A percentile compares a stretch with the other conserved stretches of the same genome.
Conservation (phyloP, 106 monocot genomes). For the Gastrodia elata region DNA sequence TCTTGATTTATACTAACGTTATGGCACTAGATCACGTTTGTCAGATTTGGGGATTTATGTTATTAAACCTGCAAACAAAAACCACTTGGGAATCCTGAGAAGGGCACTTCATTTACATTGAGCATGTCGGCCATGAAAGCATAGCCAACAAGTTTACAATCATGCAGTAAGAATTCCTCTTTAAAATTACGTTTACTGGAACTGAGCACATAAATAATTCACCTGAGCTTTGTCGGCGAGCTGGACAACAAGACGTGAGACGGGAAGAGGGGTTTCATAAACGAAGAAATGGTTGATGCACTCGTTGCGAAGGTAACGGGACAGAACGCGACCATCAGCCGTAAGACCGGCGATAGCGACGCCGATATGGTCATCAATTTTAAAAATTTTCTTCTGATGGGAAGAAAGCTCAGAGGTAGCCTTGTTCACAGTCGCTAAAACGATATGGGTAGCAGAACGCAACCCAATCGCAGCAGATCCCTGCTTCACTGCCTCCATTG, state of each 20-base stretch:
- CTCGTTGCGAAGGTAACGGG: constrained; percentile 69
- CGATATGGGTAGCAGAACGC: constrained; percentile 63
- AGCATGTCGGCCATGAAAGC: not conserved
- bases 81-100: not conserved
- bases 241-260: constrained; percentile 61
- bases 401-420: constrained; percentile 82
- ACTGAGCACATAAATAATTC: not conserved
- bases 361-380: constrained; percentile 83
- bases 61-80: too few species aligned
- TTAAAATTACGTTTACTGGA: not conserved
- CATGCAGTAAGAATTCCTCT: not conserved
- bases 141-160: not conserved
- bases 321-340: constrained; percentile 82
- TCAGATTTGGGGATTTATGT: too few species aligned
- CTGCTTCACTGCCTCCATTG: constrained; percentile 98
- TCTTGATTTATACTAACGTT: too few species aligned
- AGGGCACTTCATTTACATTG: not conserved
- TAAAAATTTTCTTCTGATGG: constrained; percentile 89
- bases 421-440: constrained; percentile 89
- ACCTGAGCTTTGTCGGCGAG: constrained; percentile 99
- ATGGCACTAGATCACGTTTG: too few species aligned
- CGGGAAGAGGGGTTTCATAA: constrained; percentile 80
- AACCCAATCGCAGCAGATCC: constrained; percentile 67
- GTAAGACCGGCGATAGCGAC: constrained; percentile 92
- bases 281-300: constrained; percentile 94